Base-by-base conservation (phyloP, 345 rosid species). In the Eutrema yunnanense region DNA sequence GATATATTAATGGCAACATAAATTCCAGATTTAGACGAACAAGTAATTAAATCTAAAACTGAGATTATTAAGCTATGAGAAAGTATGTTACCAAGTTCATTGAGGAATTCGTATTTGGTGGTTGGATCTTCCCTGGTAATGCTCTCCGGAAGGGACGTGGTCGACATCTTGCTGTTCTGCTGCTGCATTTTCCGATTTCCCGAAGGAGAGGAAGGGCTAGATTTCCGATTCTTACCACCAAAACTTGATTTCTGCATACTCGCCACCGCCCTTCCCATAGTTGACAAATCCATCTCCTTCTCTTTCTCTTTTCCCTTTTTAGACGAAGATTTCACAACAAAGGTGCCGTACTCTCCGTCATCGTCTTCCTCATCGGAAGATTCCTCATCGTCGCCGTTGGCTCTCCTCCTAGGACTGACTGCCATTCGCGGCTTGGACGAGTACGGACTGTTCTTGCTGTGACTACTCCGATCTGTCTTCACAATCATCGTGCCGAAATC, bases 401-500 rank as follows among this genome's bases (percentile, higher is more conserved):
- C 57, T 14, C 49, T 67, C 64, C 74, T 61, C 69, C 76, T 74
- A 36, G 81, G 80, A 67, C 83, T 74, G 13, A 38, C 62, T 69
- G 62, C 27, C 8, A 54, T 46, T 36, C 73, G 69, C 46, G 78
- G 77, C 43, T 63, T 75, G 9, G 83, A 69, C 13, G 85, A 78
- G 9, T 62, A 71, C 6, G 44, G 80, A 73, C 3, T 66, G 47
- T 12, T 72, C 62, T 54, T 60, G 29, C 67, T 61, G 29, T 57
- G 83, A 68, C 34, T 60, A 58, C 66, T 78, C 67, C 81, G 84
- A 77, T 79, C 78, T 34, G 82, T 82, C 67, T 86, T 94, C 50
- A 91, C 86, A 33, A 94, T 89, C 97, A 94, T 84, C 0, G 98
- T 94, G 22, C 94, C 90, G 51, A 85, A 94, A 67, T 89, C 96